Conservation (phyloP, 306 rosid species). For the peach (Prunus persica) region Prunus_persica_NCBIv2 NC_034012.1:11888001-11888500, state of each 20-base stretch:
- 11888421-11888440: too few species aligned
- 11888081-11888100: conserved; percentile 10
- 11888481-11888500: too few species aligned
- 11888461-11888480: too few species aligned
- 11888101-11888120: not conserved
- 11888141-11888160: too few species aligned
- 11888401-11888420: too few species aligned
- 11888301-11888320: too few species aligned
- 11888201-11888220: not conserved
- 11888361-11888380: too few species aligned
- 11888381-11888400: too few species aligned
- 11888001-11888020: not conserved
- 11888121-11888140: conserved; percentile 5
- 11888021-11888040: not conserved
- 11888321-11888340: too few species aligned
- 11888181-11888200: not conserved
- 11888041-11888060: not conserved
- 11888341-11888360: too few species aligned
- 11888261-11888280: not conserved
- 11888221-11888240: not conserved
- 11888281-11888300: too few species aligned
- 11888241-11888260: not conserved
- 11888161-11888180: not conserved
- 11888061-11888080: conserved; percentile 1
- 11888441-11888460: too few species aligned